Conservation (phyloP, 306 rosid genomes). For the Gastrolobium villosum region DNA sequence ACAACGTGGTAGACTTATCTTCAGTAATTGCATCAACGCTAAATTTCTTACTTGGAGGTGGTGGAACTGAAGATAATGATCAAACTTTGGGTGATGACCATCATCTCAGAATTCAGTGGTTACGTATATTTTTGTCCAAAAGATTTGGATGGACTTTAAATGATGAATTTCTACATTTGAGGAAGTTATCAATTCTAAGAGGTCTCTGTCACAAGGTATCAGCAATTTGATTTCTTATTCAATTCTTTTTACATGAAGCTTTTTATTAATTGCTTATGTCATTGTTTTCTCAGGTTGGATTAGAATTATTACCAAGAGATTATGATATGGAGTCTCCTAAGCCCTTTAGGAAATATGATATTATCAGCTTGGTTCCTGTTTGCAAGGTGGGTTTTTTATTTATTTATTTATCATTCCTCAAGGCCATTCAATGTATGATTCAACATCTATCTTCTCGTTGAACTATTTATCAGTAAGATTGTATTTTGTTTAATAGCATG, state of each 20-base stretch:
- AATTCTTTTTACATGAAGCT: conserved; percentile 24
- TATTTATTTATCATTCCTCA: not conserved
- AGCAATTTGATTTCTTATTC: not conserved
- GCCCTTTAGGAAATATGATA: conserved; percentile 78
- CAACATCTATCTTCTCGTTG: conserved; percentile 23
- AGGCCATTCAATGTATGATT: conserved; percentile 34
- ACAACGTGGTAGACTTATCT: conserved; percentile 64
- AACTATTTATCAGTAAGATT: conserved; percentile 8
- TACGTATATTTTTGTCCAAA: conserved; percentile 60
- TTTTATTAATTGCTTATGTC: conserved; percentile 26
- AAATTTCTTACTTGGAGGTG: conserved; percentile 80
- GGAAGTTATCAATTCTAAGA: conserved; percentile 84
- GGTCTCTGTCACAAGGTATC: conserved; percentile 92
- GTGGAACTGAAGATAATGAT: conserved; percentile 56
- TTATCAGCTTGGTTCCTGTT: conserved; percentile 86
- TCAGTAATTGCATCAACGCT: conserved; percentile 71
- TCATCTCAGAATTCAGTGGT: conserved; percentile 75
- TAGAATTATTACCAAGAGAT: conserved; percentile 88
- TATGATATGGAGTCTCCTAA: conserved; percentile 80
- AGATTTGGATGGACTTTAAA: conserved; percentile 82
- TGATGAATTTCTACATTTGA: conserved; percentile 82
- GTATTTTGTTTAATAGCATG: conserved; percentile 69
- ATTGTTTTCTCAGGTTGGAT: conserved; percentile 72
- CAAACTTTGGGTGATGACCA: conserved; percentile 58
- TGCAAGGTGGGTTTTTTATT: conserved; percentile 82